phyloP scores from a whole-genome alignment of 1,284 basidiomycete genomes.

The Ganoderma sp. region DNA sequence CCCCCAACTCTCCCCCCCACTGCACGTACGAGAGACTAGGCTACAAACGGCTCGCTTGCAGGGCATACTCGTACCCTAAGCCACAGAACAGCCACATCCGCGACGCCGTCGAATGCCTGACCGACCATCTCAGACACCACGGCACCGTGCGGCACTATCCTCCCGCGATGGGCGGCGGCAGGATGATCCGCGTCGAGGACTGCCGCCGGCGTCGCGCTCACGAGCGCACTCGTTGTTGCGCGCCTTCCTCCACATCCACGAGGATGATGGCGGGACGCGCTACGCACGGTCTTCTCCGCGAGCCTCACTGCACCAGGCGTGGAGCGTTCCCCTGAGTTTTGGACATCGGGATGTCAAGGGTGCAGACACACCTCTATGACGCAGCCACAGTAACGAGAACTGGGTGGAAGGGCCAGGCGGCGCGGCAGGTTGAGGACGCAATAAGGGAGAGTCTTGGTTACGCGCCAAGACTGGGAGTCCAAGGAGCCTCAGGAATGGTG shows the following conservation, averaged over 20 bases:
- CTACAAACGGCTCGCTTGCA: conserved; percentile 34
- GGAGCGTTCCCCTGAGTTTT: too few relatives aligned
- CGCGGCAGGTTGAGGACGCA: too few relatives aligned
- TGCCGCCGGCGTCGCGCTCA: background rate
- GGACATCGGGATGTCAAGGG: too few relatives aligned
- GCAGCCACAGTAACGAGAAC: too few relatives aligned
- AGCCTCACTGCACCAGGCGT: conserved; percentile 23
- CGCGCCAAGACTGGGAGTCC: too few relatives aligned
- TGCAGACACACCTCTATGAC: too few relatives aligned
- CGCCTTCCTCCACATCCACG: background rate
- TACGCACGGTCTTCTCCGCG: conserved; percentile 12
- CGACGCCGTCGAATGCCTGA: conserved; percentile 21
- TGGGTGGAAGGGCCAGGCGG: too few relatives aligned
- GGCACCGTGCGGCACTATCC: conserved; percentile 35
- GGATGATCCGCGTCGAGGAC: background rate
- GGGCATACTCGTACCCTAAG: conserved; percentile 35
- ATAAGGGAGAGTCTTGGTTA: too few relatives aligned
- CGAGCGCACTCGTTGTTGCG: conserved; percentile 36
- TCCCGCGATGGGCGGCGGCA: background rate
- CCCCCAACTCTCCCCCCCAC: conserved; percentile 7
- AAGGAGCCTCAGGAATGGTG: conserved; percentile 71
- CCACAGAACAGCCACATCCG: conserved; percentile 12
- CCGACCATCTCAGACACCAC: conserved; percentile 29
- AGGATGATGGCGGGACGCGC: conserved; percentile 6
- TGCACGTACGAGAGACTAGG: conserved; percentile 31